Percentiles rank a stretch among this genome's conserved stretches.
Conservation (phyloP, 495 filamentous ascomycete species). For the Xeromyces bisporus region DNA sequence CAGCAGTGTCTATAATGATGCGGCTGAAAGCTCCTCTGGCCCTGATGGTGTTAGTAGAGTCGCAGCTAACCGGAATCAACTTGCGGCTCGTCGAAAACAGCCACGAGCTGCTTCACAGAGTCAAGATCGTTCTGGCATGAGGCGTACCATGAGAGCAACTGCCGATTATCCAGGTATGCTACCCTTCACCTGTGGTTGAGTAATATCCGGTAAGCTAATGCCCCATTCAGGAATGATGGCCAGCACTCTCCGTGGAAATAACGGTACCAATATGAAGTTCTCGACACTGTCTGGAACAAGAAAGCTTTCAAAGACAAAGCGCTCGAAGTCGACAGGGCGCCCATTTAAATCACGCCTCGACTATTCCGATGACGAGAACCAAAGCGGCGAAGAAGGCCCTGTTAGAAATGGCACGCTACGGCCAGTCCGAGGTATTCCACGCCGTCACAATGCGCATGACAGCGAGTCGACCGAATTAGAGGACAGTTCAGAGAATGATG, state of each 20-base stretch:
- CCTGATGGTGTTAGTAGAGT: conserved; percentile 68
- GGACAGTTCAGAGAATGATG: conserved; percentile 39
- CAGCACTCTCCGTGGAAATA: conserved; percentile 31
- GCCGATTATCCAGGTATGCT: conserved; percentile 7
- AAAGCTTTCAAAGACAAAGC: conserved; percentile 24
- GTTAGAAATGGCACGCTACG: conserved; percentile 28
- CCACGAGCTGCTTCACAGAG: conserved; percentile 41
- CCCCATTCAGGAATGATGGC: conserved; percentile 28
- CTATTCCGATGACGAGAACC: conserved; percentile 68
- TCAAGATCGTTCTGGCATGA: conserved; percentile 31
- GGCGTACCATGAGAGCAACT: conserved; percentile 35
- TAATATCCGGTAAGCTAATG: too few species aligned
- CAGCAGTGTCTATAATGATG: conserved; percentile 73
- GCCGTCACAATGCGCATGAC: conserved; percentile 30
- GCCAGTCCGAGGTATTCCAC: conserved; percentile 45
- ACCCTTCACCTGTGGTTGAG: conserved; percentile 13
- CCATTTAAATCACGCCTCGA: conserved; percentile 30
- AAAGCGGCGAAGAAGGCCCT: conserved; percentile 53
- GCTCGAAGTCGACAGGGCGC: conserved; percentile 9
- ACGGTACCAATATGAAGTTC: conserved; percentile 19
- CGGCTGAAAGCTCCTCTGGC: conserved; percentile 58
- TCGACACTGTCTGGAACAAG: conserved; percentile 30
- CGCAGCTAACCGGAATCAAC: too few species aligned
- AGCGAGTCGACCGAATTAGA: conserved; percentile 57
- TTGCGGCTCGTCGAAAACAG: conserved; percentile 42